These are phyloP conservation scores for Russula olivacea DNA, from an alignment of 768 basidiomycete genomes.

Conservation along the genomic window DNA sequence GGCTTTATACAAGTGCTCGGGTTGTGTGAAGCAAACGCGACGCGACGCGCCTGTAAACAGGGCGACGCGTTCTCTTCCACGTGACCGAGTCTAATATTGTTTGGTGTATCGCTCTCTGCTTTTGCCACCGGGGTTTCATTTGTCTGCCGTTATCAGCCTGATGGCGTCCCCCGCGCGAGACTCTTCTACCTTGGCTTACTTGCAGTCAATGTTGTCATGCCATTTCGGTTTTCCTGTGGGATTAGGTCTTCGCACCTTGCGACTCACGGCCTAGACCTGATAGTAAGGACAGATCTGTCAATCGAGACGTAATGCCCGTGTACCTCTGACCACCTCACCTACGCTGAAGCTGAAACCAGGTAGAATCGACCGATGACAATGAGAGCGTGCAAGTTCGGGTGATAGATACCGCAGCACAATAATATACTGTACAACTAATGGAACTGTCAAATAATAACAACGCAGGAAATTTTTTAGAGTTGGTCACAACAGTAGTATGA, in stretches of 20 bases:
- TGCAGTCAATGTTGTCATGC: not conserved
- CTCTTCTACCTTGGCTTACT: not conserved
- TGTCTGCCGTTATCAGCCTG: too few relatives aligned
- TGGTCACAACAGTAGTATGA: not conserved
- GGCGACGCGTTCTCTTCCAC: not conserved
- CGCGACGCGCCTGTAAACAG: constrained; percentile 20
- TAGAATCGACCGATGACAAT: not conserved
- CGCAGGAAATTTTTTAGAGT: not conserved
- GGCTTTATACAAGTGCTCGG: constrained; percentile 15
- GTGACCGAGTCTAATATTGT: constrained; percentile 2
- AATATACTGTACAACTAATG: not conserved
- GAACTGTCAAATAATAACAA: not conserved
- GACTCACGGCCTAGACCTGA: too few relatives aligned
- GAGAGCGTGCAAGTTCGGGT: not conserved
- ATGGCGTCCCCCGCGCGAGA: too few relatives aligned
- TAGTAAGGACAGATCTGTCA: not conserved
- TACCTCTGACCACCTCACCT: not conserved
- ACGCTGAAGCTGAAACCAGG: not conserved
- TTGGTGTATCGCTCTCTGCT: too few relatives aligned
- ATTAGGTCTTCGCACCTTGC: too few relatives aligned
- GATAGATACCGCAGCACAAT: not conserved
- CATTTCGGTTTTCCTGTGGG: too few relatives aligned
- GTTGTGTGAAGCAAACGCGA: constrained; percentile 7
- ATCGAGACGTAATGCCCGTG: not conserved
- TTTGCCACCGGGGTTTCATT: too few relatives aligned